Evolutionary conservation across 257 asterid species (phyloP), one percentile per base, ranked within the genome.

Genomic region (Thymus quinquecostatus): DNA sequence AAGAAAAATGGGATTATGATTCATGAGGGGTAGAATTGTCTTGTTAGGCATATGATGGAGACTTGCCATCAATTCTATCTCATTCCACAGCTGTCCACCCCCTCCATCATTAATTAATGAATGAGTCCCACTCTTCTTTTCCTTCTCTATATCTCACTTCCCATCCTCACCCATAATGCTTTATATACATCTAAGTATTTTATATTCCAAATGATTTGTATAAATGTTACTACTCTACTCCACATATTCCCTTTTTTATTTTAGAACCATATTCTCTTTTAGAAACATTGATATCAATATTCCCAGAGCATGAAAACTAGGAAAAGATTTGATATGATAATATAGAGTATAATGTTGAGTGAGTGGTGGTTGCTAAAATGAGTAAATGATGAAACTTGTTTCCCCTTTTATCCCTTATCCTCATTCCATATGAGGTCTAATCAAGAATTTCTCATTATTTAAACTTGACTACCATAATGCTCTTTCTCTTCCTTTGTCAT

Each of bases 41-140:
- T 32, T 67, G 62, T 62, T 41, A 56, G 60, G 60, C 75, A 66
- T 65, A 57, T 73, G 85, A 74, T 77, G 67, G 73, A 8, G 80
- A 77, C 82, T 36, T 75, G 77, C 69, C 70, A 70, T 69, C 70
- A 66, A 59, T 71, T 68, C 73, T 34, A 68, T 72, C 59, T 67
- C 56, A 45, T 65, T 56, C 66, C 55, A 81, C 85, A 81, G 82
- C 85, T 81, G 85, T 81, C 75, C 48, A 33, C 43, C 60, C 56
- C 67, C 66, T 32, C 72, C 75, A 69, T 71, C 48, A 75, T 75
- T 74, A 70, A 71, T 81, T 64, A 64, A 77, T 59, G 78, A 64
- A 77, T 59, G 78, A 62, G 62, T 41, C 71, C 76, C 77, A 53
- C 74, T 44, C 75, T 73, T 56, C 33, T 67, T 71, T 45, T 70